These are phyloP conservation scores for Earliella scabrosa DNA, from an alignment of 1,284 basidiomycete genomes.

Conservation along the genomic window DNA sequence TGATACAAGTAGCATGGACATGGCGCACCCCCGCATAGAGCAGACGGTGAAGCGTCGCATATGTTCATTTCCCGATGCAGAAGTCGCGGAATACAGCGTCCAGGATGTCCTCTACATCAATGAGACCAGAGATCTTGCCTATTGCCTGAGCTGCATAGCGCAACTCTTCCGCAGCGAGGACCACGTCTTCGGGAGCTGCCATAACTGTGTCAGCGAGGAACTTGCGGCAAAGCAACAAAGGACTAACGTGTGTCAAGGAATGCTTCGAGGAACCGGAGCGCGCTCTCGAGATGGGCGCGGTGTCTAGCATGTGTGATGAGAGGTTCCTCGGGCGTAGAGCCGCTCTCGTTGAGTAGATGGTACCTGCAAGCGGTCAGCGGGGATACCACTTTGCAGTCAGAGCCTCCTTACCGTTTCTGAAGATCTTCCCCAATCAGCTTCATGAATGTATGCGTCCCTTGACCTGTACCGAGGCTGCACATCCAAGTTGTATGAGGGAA, in stretches of 20 bases:
- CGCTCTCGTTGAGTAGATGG: constrained; percentile 35
- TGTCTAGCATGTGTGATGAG: constrained; percentile 84
- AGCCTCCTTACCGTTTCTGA: constrained; percentile 51
- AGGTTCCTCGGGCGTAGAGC: constrained; percentile 45
- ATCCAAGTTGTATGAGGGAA: constrained; percentile 46
- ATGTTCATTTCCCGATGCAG: constrained; percentile 77
- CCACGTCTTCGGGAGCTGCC: constrained; percentile 60
- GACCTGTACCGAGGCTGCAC: constrained; percentile 64
- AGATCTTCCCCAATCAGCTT: constrained; percentile 57
- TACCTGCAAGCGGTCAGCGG: constrained; percentile 37
- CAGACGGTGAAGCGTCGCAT: too few relatives aligned
- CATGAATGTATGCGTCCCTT: constrained; percentile 63
- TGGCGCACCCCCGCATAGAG: too few relatives aligned
- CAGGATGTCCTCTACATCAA: constrained; percentile 79
- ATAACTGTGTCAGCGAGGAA: constrained; percentile 3
- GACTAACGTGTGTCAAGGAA: constrained; percentile 67
- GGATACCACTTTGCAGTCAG: not conserved
- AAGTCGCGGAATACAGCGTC: constrained; percentile 84
- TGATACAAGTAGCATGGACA: too few relatives aligned
- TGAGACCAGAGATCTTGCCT: constrained; percentile 77
- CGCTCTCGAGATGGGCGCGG: constrained; percentile 72
- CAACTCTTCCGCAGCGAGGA: constrained; percentile 84
- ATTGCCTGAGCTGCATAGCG: constrained; percentile 82
- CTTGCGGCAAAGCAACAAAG: constrained; percentile 28
- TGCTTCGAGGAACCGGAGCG: constrained; percentile 65